phyloP scores from a whole-genome alignment of 257 asterid species.

The Nicotiana obtusifolia region DNA sequence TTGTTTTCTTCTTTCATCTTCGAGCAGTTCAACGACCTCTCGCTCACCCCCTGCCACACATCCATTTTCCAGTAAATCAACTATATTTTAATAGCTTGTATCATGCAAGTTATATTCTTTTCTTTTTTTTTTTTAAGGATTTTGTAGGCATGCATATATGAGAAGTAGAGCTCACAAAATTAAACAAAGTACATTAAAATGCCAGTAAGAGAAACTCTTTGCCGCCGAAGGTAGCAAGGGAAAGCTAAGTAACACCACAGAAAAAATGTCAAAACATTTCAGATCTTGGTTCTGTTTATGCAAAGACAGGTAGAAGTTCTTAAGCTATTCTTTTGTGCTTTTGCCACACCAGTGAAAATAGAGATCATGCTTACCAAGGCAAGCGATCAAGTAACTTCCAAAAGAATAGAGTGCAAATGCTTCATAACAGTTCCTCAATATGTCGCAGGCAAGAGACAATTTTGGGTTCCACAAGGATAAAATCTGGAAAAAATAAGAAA shows the following conservation, averaged over 20 bases:
- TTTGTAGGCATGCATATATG: not conserved
- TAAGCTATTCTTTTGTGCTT: not conserved
- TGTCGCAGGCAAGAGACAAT: conserved; percentile 81
- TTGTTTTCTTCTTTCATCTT: conserved; percentile 56
- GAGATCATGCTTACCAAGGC: conserved; percentile 64
- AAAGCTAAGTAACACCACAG: not conserved
- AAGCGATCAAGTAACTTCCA: conserved; percentile 91
- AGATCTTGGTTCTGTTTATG: not conserved
- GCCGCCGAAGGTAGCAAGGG: not conserved
- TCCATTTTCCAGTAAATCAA: conserved; percentile 6
- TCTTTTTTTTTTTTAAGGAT: not conserved
- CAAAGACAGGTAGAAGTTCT: not conserved
- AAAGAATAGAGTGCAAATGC: conserved; percentile 92
- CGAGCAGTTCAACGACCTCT: conserved; percentile 55
- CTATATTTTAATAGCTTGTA: not conserved
- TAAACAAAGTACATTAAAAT: not conserved
- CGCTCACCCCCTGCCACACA: conserved; percentile 65
- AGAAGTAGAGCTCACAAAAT: not conserved
- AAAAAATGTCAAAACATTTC: not conserved
- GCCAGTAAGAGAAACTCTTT: not conserved
- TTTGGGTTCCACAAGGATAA: conserved; percentile 66
- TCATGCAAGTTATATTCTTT: not conserved
- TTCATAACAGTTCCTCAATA: conserved; percentile 90
- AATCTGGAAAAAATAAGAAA: conserved; percentile 37
- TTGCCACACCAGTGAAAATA: not conserved